Evolutionary conservation across 129 eudicot species (phyloP).

Genomic region (Chrysanthemum seticuspe): DNA sequence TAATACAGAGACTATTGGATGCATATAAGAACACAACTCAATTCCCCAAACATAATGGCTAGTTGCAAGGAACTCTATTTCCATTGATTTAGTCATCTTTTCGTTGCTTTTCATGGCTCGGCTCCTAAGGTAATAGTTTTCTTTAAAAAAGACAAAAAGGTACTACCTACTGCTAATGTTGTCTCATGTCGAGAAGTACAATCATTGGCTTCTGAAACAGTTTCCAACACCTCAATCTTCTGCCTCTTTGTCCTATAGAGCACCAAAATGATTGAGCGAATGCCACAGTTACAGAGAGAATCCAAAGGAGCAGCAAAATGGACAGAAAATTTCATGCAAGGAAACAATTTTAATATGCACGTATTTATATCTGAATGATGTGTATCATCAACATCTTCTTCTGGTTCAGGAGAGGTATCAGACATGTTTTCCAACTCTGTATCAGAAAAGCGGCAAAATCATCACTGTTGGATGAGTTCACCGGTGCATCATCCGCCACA

Average conservation of each 20-base stretch:
- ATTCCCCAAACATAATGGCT: constrained; percentile 2
- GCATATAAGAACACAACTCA: not conserved
- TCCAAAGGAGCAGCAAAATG: too few species aligned
- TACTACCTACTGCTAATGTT: too few species aligned
- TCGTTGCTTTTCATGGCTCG: too few species aligned
- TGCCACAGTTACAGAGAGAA: too few species aligned
- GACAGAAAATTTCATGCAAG: too few species aligned
- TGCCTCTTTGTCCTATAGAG: too few species aligned
- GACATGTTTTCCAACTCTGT: constrained; percentile 45
- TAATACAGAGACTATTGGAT: constrained; percentile 9
- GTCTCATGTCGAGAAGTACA: too few species aligned
- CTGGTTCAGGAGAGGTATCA: constrained; percentile 38
- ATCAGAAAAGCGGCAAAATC: constrained; percentile 57
- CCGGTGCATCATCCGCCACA: constrained; percentile 42
- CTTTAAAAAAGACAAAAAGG: not conserved
- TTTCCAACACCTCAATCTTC: too few species aligned
- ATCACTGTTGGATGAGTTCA: constrained; percentile 49
- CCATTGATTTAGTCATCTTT: not conserved
- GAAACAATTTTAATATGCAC: too few species aligned
- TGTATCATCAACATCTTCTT: constrained; percentile 30
- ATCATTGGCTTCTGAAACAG: too few species aligned
- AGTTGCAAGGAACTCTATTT: not conserved
- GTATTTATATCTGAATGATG: too few species aligned
- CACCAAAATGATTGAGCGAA: too few species aligned
- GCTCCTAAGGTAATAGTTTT: not conserved